phyloP scores from a whole-genome alignment of 768 basidiomycete genomes.

The Gautieria morchelliformis region DNA sequence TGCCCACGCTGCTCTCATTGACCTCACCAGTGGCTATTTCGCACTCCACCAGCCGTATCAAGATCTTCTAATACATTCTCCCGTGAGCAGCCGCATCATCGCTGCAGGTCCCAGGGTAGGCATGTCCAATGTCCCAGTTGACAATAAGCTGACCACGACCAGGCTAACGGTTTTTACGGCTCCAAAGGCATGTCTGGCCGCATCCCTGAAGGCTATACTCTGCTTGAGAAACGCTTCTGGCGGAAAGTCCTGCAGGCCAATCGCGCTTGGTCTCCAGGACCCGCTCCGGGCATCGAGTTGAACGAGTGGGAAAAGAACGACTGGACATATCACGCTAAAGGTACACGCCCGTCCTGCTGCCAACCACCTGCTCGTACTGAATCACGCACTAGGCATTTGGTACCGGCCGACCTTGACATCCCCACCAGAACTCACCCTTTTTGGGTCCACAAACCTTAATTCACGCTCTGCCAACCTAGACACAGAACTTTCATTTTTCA shows the following conservation, averaged over 20 bases:
- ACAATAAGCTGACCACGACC: not conserved
- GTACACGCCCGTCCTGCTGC: conserved; percentile 29
- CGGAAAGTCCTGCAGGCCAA: conserved; percentile 10
- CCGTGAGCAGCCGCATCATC: conserved; percentile 59
- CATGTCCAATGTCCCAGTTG: not conserved
- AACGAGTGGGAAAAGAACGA: conserved; percentile 80
- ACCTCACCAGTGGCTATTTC: conserved; percentile 95
- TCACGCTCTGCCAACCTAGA: conserved; percentile 86
- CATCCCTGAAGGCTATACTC: conserved; percentile 92
- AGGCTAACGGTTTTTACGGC: conserved; percentile 96
- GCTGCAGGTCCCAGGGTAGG: conserved; percentile 78
- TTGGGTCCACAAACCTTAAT: conserved; percentile 93
- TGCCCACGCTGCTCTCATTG: conserved; percentile 27
- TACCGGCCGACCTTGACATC: conserved; percentile 46
- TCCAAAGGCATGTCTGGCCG: conserved; percentile 84
- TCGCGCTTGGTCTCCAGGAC: conserved; percentile 10
- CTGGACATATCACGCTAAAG: conserved; percentile 99
- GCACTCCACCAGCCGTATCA: conserved; percentile 78
- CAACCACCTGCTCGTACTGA: not conserved
- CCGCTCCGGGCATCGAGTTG: conserved; percentile 49
- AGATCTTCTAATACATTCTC: conserved; percentile 48
- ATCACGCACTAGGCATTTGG: conserved; percentile 64
- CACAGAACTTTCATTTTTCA: conserved; percentile 82
- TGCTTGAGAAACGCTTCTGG: conserved; percentile 75
- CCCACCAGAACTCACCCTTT: conserved; percentile 64